Evolutionary conservation across 768 basidiomycete species (phyloP).

Genomic region (Agaricus subrufescens): DNA sequence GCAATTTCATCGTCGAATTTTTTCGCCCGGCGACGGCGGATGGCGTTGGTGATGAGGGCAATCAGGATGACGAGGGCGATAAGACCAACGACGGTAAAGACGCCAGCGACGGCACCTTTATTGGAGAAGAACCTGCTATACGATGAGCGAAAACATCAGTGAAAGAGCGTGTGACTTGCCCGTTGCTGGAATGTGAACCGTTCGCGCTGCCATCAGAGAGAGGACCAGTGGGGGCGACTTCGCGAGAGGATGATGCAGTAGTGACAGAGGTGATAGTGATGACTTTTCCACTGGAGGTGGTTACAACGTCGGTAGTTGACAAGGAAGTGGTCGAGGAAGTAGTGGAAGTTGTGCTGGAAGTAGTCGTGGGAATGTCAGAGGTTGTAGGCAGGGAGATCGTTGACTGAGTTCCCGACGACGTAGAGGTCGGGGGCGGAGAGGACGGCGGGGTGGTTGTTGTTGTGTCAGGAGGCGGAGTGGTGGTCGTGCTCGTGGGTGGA

Average conservation of each 20-base stretch:
- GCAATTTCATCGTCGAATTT: slow-evolving; percentile 72
- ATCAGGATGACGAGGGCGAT: slow-evolving; percentile 48
- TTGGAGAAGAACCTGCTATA: slow-evolving; percentile 61
- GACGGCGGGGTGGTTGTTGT: neutral
- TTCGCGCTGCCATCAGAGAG: neutral
- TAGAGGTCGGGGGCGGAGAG: neutral
- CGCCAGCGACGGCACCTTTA: slow-evolving; percentile 67
- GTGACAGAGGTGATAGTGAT: slow-evolving; percentile 18
- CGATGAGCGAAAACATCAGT: slow-evolving; percentile 3
- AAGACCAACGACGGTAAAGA: slow-evolving; percentile 69
- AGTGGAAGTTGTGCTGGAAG: slow-evolving; percentile 9
- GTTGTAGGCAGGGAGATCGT: neutral
- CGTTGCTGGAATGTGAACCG: neutral
- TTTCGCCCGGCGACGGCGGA: slow-evolving; percentile 61
- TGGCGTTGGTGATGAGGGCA: slow-evolving; percentile 39
- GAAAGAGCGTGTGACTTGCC: slow-evolving; percentile 6
- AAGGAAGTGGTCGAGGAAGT: slow-evolving; percentile 11
- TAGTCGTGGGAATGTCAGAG: slow-evolving; percentile 5
- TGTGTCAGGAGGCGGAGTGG: neutral
- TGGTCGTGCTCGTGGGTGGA: neutral
- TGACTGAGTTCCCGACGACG: neutral
- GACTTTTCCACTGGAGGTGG: slow-evolving; percentile 1
- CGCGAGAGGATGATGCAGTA: slow-evolving; percentile 10
- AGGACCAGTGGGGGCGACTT: neutral
- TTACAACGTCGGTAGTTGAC: slow-evolving; percentile 3